Conservation (phyloP, 805 yeast species). For the Komagataella pastoris region DNA sequence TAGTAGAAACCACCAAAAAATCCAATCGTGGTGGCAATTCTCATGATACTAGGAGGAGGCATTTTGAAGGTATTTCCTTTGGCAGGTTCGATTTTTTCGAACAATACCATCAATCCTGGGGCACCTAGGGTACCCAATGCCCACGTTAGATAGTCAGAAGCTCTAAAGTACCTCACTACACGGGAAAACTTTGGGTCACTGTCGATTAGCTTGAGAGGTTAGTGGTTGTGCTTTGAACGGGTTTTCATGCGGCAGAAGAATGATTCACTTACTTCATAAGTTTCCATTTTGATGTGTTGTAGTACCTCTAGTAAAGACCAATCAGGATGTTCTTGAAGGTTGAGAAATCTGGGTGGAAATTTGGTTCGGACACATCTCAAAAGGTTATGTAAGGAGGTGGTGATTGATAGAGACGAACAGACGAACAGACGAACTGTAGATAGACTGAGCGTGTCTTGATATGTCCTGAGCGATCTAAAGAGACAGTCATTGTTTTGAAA, state of each 20-base stretch:
- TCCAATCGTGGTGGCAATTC: conserved; percentile 54
- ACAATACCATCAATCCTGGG: conserved; percentile 29
- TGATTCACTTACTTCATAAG: background rate
- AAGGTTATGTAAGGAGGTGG: background rate
- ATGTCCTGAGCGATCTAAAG: no score
- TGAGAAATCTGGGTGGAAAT: background rate
- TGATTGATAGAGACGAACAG: background rate
- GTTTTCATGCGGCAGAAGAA: background rate
- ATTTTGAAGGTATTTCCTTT: conserved; percentile 29
- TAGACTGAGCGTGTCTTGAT: no score
- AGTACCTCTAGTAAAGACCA: background rate
- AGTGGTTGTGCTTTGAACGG: background rate
- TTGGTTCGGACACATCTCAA: background rate
- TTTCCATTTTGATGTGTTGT: background rate
- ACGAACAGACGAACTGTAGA: background rate
- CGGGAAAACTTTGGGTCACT: conserved; percentile 65
- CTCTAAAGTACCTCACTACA: conserved; percentile 62
- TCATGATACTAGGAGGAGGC: conserved; percentile 40
- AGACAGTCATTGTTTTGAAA: no score
- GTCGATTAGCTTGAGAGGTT: conserved; percentile 40
- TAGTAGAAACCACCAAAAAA: conserved; percentile 59
- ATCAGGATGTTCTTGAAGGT: background rate
- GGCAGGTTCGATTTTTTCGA: conserved; percentile 34
- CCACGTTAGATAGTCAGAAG: conserved; percentile 45
- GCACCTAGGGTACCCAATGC: conserved; percentile 32